phyloP scores from a whole-genome alignment of 192 early-diverging fungal species.

The Entophlyctis luteolus region DNA sequence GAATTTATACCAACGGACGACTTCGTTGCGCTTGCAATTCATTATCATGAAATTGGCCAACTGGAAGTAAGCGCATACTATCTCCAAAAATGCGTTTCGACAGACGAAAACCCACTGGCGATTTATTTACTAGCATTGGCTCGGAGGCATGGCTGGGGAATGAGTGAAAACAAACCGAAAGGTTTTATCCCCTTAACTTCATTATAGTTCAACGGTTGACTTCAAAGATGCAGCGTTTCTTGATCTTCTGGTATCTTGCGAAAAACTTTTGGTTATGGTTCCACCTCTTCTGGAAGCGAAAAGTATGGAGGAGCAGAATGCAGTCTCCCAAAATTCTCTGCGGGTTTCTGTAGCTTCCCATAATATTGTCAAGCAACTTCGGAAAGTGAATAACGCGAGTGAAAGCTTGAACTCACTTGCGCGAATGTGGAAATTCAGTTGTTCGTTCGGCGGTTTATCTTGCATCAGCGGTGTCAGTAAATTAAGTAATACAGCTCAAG shows the following conservation, averaged over 20 bases:
- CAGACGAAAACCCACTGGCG: constrained; percentile 16
- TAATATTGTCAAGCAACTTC: neutral
- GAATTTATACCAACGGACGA: constrained; percentile 1
- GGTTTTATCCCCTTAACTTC: neutral
- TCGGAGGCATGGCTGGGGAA: constrained; percentile 35
- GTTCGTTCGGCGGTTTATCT: neutral
- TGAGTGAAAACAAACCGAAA: constrained; percentile 8
- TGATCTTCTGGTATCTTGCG: neutral
- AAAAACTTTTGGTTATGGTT: constrained; percentile 3
- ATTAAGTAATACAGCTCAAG: too few relatives aligned
- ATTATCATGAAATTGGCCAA: constrained; percentile 29
- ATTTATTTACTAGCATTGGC: constrained; percentile 28
- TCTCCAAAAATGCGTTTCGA: constrained; percentile 20
- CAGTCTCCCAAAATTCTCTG: neutral
- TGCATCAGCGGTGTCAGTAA: too few relatives aligned
- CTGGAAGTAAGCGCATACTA: constrained; percentile 18
- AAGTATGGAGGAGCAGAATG: neutral
- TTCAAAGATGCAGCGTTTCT: constrained; percentile 1
- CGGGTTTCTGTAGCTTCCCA: neutral
- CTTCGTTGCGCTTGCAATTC: constrained; percentile 20
- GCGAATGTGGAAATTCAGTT: neutral
- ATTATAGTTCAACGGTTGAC: neutral
- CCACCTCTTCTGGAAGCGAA: neutral
- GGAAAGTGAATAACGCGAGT: neutral
- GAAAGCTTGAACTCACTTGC: neutral